Conservation (phyloP, 805 yeast genomes). For the Maudiozyma bulderi region DNA sequence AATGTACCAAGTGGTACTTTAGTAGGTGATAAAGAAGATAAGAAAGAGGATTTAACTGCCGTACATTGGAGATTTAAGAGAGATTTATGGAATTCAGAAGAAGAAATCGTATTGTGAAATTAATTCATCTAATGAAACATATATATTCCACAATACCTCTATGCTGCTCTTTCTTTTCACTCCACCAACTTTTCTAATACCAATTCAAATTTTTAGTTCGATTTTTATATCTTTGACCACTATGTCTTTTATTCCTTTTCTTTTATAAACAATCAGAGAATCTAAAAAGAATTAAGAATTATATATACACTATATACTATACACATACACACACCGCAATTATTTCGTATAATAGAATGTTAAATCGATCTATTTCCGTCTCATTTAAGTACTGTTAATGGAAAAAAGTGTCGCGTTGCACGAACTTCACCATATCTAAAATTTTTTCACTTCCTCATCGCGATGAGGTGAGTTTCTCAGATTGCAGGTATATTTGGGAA, state of each 20-base stretch:
- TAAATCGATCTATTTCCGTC: no score
- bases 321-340: no score
- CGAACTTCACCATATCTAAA: background rate
- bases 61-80: conserved; percentile 66
- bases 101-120: conserved; percentile 39
- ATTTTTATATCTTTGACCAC: no score
- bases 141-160: background rate
- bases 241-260: no score
- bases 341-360: no score
- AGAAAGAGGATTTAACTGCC: conserved; percentile 33
- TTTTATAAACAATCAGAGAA: no score
- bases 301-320: no score
- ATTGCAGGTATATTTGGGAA: background rate
- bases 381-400: no score
- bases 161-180: background rate
- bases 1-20: conserved; percentile 63
- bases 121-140: background rate
- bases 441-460: background rate
- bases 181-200: background rate
- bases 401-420: background rate
- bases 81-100: conserved; percentile 48
- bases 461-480: background rate
- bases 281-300: no score
- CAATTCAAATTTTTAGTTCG: background rate
- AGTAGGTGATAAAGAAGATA: conserved; percentile 49